phyloP scores from a whole-genome alignment of 306 rosid genomes.

The Cucumis sativus region DNA sequence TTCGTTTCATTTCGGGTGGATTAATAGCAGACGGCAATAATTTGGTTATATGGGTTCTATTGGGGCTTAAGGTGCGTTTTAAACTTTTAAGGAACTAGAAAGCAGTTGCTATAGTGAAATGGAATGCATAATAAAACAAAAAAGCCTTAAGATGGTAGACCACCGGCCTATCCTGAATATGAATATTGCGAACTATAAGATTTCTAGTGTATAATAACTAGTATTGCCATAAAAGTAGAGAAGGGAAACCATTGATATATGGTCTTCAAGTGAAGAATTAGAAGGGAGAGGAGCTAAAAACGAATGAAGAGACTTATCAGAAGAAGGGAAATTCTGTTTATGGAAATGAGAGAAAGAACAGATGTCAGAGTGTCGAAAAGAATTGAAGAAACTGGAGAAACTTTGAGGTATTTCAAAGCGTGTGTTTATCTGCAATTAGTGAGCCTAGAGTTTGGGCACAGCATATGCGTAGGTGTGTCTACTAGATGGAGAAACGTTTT shows the following conservation, averaged over 20 bases:
- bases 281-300: not conserved
- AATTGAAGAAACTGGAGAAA: not conserved
- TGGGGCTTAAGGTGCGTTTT: not conserved
- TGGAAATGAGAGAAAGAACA: not conserved
- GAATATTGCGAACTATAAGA: not conserved
- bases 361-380: not conserved
- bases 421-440: not conserved
- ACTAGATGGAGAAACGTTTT: too few species aligned
- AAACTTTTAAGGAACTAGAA: not conserved
- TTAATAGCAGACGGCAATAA: not conserved
- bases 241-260: not conserved
- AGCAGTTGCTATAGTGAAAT: not conserved
- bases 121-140: not conserved
- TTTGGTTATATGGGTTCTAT: not conserved
- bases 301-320: not conserved
- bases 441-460: not conserved
- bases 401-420: not conserved
- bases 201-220: not conserved
- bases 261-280: not conserved
- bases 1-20: not conserved
- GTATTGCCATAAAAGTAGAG: not conserved
- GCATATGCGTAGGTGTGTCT: too few species aligned
- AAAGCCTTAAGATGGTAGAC: not conserved
- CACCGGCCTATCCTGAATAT: not conserved
- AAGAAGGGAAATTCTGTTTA: not conserved